Base-by-base conservation (phyloP, 1,284 basidiomycete species). In the Pseudozyma sp. region DNA sequence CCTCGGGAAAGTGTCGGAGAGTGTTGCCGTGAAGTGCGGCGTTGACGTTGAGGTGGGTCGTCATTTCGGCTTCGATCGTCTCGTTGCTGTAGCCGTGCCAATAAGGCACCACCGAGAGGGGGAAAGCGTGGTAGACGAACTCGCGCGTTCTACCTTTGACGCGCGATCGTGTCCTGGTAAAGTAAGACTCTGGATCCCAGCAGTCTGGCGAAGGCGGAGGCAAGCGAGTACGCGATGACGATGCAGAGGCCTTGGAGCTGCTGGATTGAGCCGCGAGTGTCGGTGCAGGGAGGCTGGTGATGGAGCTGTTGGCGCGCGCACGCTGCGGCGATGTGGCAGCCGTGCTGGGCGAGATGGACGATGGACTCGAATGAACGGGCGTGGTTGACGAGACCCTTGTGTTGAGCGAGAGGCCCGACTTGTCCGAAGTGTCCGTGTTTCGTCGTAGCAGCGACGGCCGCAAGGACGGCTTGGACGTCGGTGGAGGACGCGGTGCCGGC, bases 141-240 rank as follows among this genome's bases (percentile, higher is more conserved):
- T 77, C 64, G n/a, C 60, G 51, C 53, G 66, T 54, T 59, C 68
- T 66, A 61, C 70, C 67, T 52, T 59, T 75, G 64, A 61, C 53
- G 8, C 64, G 64, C 13, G 47, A 49, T 9, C 57, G 55, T 9
- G 39, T 46, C 40, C 35, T 43, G 42, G 45, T 54, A 17, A 75
- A 77, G 58, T 80, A 80, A 17, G 62, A 33, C 7, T 68, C 59
- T 3, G 73, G 77, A 44, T 72, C 46, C 77, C 77, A 80, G 37
- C 60, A 70, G 51, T 73, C 65, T 1, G 60, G 40, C 16, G 70
- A 73, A 14, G 61, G 8, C 13, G 56, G 65, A 11, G 65, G 70
- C 11, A 63, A 35, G 30, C 67, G 56, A 30, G 24, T 37, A 4
- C 35, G 42, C 7, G 49, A 17, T 19, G 50, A 53, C 3, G 51